These are phyloP conservation scores for Calonectria multiphialidica DNA, from an alignment of 2,329 filamentous ascomycete genomes.

Conservation along the genomic window DNA sequence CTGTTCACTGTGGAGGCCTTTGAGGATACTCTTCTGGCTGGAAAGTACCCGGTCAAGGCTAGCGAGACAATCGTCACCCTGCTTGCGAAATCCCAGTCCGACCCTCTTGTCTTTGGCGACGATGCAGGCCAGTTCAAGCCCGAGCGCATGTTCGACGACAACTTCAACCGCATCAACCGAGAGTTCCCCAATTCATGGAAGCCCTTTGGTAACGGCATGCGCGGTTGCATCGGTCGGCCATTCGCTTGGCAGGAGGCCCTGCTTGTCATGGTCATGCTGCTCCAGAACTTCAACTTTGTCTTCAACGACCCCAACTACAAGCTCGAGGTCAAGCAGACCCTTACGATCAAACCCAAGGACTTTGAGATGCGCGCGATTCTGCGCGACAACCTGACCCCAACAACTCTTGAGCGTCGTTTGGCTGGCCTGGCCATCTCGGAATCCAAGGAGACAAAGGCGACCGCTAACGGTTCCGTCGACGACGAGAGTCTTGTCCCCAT, in stretches of 20 bases:
- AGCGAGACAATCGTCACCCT: slow-evolving; percentile 62
- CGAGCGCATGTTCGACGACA: slow-evolving; percentile 77
- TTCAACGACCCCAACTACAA: slow-evolving; percentile 68
- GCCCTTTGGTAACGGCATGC: slow-evolving; percentile 78
- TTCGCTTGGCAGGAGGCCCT: slow-evolving; percentile 82
- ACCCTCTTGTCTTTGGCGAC: slow-evolving; percentile 73
- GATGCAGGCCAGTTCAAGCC: slow-evolving; percentile 75
- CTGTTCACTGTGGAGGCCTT: slow-evolving; percentile 66
- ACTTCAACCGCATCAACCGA: slow-evolving; percentile 71
- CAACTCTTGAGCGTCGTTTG: slow-evolving; percentile 58
- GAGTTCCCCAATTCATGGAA: slow-evolving; percentile 75
- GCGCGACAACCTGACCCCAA: slow-evolving; percentile 58
- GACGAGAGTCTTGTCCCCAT: slow-evolving; percentile 55
- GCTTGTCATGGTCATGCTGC: slow-evolving; percentile 69
- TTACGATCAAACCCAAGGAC: slow-evolving; percentile 73
- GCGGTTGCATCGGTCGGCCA: slow-evolving; percentile 77
- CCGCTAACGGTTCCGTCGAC: slow-evolving; percentile 21
- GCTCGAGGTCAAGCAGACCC: slow-evolving; percentile 64
- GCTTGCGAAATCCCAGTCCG: slow-evolving; percentile 67
- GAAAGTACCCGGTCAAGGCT: slow-evolving; percentile 69
- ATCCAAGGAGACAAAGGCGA: neutral
- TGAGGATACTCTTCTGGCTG: slow-evolving; percentile 65
- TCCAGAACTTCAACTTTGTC: slow-evolving; percentile 79
- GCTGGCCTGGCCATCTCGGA: slow-evolving; percentile 44
- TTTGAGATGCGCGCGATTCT: slow-evolving; percentile 71